phyloP scores from a whole-genome alignment of 495 filamentous ascomycete species.

The Annulohypoxylon moriforme region DNA sequence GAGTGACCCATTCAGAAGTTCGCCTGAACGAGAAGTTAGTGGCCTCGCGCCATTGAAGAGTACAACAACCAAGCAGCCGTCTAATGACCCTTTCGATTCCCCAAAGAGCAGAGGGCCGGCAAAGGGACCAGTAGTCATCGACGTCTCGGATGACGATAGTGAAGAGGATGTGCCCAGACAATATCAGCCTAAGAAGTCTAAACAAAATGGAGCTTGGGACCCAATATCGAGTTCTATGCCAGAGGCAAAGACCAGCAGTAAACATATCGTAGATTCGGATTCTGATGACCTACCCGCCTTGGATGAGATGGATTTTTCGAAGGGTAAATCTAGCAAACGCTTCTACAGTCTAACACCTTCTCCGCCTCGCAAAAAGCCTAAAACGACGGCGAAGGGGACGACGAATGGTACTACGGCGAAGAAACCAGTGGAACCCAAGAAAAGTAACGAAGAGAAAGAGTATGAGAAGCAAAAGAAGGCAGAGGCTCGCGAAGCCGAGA shows the following conservation, averaged over 20 bases:
- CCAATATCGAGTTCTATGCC: slow-evolving; percentile 63
- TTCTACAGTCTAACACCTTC: slow-evolving; percentile 35
- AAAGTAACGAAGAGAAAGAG: slow-evolving; percentile 51
- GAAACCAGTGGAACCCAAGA: slow-evolving; percentile 41
- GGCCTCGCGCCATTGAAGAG: slow-evolving; percentile 4
- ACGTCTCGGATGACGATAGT: slow-evolving; percentile 41
- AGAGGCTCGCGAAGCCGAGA: slow-evolving; percentile 64
- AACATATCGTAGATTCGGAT: slow-evolving; percentile 40
- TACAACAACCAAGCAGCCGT: not conserved
- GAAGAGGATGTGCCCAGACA: slow-evolving; percentile 14
- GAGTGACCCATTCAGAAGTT: slow-evolving; percentile 37
- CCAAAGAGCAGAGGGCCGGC: slow-evolving; percentile 5
- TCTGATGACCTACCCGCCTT: slow-evolving; percentile 58
- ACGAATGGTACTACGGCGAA: slow-evolving; percentile 7
- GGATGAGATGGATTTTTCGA: slow-evolving; percentile 45
- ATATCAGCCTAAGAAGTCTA: slow-evolving; percentile 19
- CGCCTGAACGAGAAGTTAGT: slow-evolving; percentile 13
- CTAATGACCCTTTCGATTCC: slow-evolving; percentile 8
- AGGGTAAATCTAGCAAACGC: slow-evolving; percentile 16
- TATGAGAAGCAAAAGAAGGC: slow-evolving; percentile 52
- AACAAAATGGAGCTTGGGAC: slow-evolving; percentile 54
- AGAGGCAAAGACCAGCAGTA: slow-evolving; percentile 34
- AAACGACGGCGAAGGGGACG: slow-evolving; percentile 6
- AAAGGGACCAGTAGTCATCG: slow-evolving; percentile 37
- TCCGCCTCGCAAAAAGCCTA: slow-evolving; percentile 22